Base-by-base conservation (phyloP, 495 filamentous ascomycete genomes). In the Penicillium cataractarum region DNA sequence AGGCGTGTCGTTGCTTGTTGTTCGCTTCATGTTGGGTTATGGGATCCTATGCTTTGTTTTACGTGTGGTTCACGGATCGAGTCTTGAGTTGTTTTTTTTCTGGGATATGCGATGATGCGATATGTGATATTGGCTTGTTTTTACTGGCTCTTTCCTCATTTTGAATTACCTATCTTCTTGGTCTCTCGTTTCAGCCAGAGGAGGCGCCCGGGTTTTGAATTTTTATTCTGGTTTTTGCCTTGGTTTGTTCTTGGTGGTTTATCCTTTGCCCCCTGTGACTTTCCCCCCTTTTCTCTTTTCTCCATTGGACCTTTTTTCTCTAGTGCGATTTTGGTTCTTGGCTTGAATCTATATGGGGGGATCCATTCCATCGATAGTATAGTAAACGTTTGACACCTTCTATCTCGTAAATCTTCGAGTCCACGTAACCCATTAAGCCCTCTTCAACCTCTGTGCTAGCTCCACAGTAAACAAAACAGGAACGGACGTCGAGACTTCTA, bases 381-480 rank as follows among this genome's bases (percentile, higher is more conserved):
- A 61, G 56, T 61, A 56, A 58, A 63, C 53, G 21, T 39, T 19
- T 27, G 46, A 55, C 31, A 21, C 37, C 53, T 59, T 29, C 21
- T 24, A 44, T 56, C 58, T 40, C 10, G 42, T 24, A 13, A 22
- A 0, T 31, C 7, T 33, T 33, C 19, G 8, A 46, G 27, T 17
- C 40, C 12, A 3, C 2, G 27, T 12, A 42, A 27, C 8, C 0
- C 21, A 22, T 54, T 27, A 46, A 24, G 32, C 35, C 39, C 75
- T 66, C 69, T 80, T 81, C 32, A 82, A 69, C 63, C 75, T 70
- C 58, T 60, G 61, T 35, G 76, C 79, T 70, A 95, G 70, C 64
- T 96, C 93, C 61, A 97, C 83, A 1, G 95, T 97, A 74, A 97
- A 96, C 40, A 98, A 71, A 15, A 97, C 89, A 57, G 86, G 82